Conservation (phyloP, 2,329 filamentous ascomycete species). For the Sporothrix brasiliensis region DNA sequence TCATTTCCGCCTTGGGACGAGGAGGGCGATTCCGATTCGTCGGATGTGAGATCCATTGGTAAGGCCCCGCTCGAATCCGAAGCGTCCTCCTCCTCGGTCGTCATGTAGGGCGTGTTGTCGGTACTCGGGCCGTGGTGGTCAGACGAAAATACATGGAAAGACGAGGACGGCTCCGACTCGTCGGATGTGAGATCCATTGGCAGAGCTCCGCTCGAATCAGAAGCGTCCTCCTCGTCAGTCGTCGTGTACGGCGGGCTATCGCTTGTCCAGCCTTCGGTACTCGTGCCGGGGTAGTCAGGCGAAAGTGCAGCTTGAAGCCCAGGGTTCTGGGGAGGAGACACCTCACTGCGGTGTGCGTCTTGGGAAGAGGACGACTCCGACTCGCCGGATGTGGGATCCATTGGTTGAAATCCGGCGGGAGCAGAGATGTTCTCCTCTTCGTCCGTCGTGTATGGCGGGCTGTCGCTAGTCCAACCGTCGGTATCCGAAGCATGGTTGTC, state of each 20-base stretch:
- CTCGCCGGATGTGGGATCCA: neutral
- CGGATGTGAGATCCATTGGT: neutral
- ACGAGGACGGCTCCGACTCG: neutral
- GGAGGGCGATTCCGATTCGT: neutral
- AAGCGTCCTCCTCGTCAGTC: neutral
- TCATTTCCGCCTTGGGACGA: neutral
- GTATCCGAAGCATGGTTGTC: neutral
- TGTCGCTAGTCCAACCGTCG: constrained; percentile 2
- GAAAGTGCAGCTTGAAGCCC: neutral
- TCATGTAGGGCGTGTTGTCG: neutral
- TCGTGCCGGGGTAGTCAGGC: neutral
- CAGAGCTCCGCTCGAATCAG: neutral
- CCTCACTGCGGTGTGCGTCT: neutral
- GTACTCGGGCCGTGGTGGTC: neutral
- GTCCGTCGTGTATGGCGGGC: neutral
- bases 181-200: neutral
- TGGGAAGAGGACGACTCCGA: neutral
- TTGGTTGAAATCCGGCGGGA: neutral
- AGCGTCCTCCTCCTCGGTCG: neutral
- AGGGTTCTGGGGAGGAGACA: neutral
- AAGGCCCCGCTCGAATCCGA: neutral
- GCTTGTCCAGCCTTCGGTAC: neutral
- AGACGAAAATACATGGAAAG: neutral
- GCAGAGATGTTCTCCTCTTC: neutral
- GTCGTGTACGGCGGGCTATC: neutral